phyloP scores from a whole-genome alignment of 148 eudicot genomes.

The Drosera capensis region DNA sequence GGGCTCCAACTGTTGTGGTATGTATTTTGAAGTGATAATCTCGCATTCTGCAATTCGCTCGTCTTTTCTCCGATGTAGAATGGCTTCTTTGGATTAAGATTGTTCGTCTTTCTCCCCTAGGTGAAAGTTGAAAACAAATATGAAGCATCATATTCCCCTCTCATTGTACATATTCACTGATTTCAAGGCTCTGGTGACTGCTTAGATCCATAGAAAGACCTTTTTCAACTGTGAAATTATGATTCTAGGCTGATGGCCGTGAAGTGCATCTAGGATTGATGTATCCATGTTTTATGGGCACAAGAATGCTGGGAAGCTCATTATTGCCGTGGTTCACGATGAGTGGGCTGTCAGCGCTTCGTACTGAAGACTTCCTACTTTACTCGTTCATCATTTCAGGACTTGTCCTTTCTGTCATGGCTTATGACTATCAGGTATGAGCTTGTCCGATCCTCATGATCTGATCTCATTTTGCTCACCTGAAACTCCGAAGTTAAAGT shows the following conservation, averaged over 20 bases:
- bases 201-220: neutral
- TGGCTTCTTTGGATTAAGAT: neutral
- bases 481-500: neutral
- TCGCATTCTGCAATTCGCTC: too few species aligned
- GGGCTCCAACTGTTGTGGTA: slow-evolving; percentile 92
- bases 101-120: neutral
- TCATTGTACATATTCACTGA: neutral
- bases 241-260: slow-evolving; percentile 83
- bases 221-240: too few species aligned
- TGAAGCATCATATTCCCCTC: neutral
- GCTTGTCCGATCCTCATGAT: neutral
- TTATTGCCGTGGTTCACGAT: slow-evolving; percentile 66
- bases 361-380: slow-evolving; percentile 62
- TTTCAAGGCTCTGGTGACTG: neutral
- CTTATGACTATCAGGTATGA: slow-evolving; percentile 88
- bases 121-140: neutral
- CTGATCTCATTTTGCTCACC: neutral
- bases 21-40: too few species aligned
- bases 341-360: slow-evolving; percentile 40
- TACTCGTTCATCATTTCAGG: slow-evolving; percentile 48
- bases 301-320: slow-evolving; percentile 93
- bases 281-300: slow-evolving; percentile 84
- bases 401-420: slow-evolving; percentile 41
- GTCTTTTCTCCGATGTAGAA: neutral
- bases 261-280: slow-evolving; percentile 69